Evolutionary conservation across 495 filamentous ascomycete genomes (phyloP).

Genomic region (Penicillium maclennaniae): DNA sequence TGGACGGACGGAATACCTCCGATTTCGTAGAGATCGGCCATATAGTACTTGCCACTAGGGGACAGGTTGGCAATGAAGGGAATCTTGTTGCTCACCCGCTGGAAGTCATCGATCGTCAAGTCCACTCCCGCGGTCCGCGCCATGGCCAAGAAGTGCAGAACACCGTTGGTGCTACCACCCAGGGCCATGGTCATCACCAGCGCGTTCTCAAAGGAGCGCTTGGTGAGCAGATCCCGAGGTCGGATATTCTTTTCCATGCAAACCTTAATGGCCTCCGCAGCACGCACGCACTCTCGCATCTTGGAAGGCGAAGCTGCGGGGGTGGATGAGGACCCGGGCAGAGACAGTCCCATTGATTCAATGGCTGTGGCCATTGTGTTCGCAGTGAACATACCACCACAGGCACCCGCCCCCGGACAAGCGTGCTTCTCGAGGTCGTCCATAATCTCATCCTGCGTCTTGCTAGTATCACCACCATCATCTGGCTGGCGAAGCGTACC

Average conservation of each 20-base stretch:
- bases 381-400: conserved; percentile 95
- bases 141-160: conserved; percentile 94
- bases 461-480: conserved; percentile 52
- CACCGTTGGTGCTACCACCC: conserved; percentile 87
- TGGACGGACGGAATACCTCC: conserved; percentile 88
- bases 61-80: conserved; percentile 93
- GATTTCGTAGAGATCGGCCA: conserved; percentile 93
- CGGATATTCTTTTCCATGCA: conserved; percentile 87
- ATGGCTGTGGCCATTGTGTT: conserved; percentile 98
- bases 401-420: conserved; percentile 90
- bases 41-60: conserved; percentile 81
- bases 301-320: conserved; percentile 87
- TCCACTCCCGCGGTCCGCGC: conserved; percentile 82
- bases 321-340: conserved; percentile 87
- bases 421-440: conserved; percentile 81
- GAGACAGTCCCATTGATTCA: conserved; percentile 87
- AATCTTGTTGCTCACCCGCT: conserved; percentile 81
- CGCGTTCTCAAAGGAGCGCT: conserved; percentile 86
- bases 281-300: conserved; percentile 84
- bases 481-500: conserved; percentile 57
- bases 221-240: conserved; percentile 80
- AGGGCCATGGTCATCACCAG: conserved; percentile 90
- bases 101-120: conserved; percentile 82
- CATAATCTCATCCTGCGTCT: conserved; percentile 73
- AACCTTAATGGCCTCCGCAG: conserved; percentile 76